Base-by-base conservation (phyloP, 2,329 filamentous ascomycete species). In the Fusarium devonianum region DNA sequence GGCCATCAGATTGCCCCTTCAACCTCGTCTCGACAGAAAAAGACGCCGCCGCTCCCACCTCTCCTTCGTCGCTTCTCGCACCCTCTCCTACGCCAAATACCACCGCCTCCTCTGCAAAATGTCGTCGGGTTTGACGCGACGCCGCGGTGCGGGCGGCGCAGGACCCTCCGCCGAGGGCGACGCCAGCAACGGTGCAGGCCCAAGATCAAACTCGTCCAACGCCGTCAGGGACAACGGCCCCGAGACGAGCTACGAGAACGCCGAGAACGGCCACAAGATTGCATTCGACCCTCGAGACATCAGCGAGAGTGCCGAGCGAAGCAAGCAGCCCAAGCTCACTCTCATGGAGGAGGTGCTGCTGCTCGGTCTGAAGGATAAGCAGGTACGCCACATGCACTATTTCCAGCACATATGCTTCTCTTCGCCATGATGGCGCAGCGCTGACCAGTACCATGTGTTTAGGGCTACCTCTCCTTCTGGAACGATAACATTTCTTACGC, bases 401-500 rank as follows among this genome's bases (percentile, higher is more conserved):
- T 43, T 35, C 38, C 51, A 23, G 16, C 14, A 37, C 23, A 23
- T 10, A n/a, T 26, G 29, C 29, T 29, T 33, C 34, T 12, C 29
- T 39, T 42, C 48, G 53, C 30, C 40, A 14, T 16, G 16, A n/a
- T 18, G 23, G 12, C 36, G 33, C 26, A 30, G 16, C 32, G 35
- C 54, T 53, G 37, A 58, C 38, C 28, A 13, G 36, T 21, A 22
- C 49, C 28, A 10, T 37, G 10, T n/a, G 18, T 29, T 42, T 70
- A 96, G 92, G 94, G 94, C 61, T 97, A 99, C 71, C 86, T 99
- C 58, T 97, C 93, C 21, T 99, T 99, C 76, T 99, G 94, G 94
- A 99, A 99, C 76, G 94, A 99, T 76, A 99, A 99, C 77, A 99
- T 99, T 69, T 97, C 92, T 53, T 99, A 99, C 73, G 94, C 94